phyloP scores from a whole-genome alignment of 2,329 filamentous ascomycete species.

The Pyricularia sp. region DNA sequence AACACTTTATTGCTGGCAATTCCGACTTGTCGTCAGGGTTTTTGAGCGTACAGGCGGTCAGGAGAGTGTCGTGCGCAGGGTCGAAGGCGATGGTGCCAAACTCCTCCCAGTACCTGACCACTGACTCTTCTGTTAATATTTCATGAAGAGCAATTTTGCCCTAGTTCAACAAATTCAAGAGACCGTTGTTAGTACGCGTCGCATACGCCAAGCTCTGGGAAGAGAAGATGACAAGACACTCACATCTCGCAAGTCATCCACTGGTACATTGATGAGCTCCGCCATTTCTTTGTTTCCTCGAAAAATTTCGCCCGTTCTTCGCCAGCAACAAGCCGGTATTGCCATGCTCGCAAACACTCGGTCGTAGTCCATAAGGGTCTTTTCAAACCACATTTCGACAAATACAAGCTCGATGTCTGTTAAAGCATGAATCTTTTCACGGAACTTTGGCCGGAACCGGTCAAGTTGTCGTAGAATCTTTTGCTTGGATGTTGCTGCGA shows the following conservation, averaged over 20 bases:
- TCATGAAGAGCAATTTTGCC: conserved; percentile 92
- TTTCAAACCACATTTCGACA: conserved; percentile 99
- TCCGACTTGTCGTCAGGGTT: conserved; percentile 58
- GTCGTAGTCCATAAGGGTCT: conserved; percentile 93
- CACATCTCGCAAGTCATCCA: conserved; percentile 83
- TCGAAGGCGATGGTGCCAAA: conserved; percentile 98
- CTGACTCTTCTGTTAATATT: conserved; percentile 85
- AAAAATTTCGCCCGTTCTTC: conserved; percentile 92
- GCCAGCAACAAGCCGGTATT: conserved; percentile 93
- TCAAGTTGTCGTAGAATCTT: conserved; percentile 88
- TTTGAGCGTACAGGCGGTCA: conserved; percentile 87
- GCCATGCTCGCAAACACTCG: conserved; percentile 98
- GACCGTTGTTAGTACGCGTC: not conserved
- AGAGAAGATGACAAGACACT: conserved; percentile 23
- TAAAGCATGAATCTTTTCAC: conserved; percentile 82
- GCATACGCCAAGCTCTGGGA: not conserved
- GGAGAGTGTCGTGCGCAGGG: conserved; percentile 78
- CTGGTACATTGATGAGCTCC: conserved; percentile 82
- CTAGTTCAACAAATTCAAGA: conserved; percentile 29
- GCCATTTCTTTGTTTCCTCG: conserved; percentile 98
- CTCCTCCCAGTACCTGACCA: conserved; percentile 98
- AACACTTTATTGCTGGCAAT: conserved; percentile 72
- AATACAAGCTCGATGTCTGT: conserved; percentile 90
- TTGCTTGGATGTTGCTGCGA: conserved; percentile 69
- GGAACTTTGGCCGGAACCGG: conserved; percentile 87